These are phyloP conservation scores for Licmophora abbreviata DNA, from an alignment of 108 stramenopile species.

Conservation along the genomic window DNA sequence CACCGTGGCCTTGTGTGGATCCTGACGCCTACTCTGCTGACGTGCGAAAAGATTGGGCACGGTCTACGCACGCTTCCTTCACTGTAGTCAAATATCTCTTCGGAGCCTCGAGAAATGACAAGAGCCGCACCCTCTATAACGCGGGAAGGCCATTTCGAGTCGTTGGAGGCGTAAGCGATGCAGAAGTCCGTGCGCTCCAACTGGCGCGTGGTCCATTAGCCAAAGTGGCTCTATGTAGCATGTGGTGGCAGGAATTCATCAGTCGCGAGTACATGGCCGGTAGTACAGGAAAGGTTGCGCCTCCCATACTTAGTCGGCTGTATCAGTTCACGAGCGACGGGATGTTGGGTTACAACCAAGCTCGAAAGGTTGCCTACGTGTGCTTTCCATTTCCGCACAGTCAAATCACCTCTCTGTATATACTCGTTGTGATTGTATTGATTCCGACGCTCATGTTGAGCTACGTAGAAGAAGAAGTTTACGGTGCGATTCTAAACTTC, in stretches of 20 bases:
- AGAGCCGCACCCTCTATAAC: slow-evolving; percentile 52
- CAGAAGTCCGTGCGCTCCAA: slow-evolving; percentile 45
- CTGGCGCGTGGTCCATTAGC: slow-evolving; percentile 61
- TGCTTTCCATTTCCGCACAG: slow-evolving; percentile 76
- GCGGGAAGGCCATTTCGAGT: slow-evolving; percentile 61
- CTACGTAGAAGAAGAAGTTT: slow-evolving; percentile 21
- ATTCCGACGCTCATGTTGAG: slow-evolving; percentile 60
- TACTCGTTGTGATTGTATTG: slow-evolving; percentile 31
- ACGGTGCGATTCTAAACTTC: slow-evolving; percentile 51
- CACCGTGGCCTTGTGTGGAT: slow-evolving; percentile 59
- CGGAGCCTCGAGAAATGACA: slow-evolving; percentile 35
- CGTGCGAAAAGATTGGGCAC: slow-evolving; percentile 28
- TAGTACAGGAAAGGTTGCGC: slow-evolving; percentile 39
- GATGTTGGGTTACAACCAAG: slow-evolving; percentile 56
- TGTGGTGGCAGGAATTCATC: slow-evolving; percentile 74
- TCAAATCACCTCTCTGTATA: slow-evolving; percentile 42
- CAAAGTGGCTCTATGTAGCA: slow-evolving; percentile 45
- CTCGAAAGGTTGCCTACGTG: slow-evolving; percentile 70
- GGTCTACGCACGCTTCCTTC: neutral
- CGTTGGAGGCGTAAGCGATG: slow-evolving; percentile 61
- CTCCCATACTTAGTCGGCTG: slow-evolving; percentile 54
- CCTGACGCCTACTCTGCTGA: slow-evolving; percentile 39
- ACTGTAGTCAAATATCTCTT: slow-evolving; percentile 25
- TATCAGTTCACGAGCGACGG: slow-evolving; percentile 62
- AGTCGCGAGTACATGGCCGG: slow-evolving; percentile 58